Evolutionary conservation across 805 yeast genomes (phyloP), one percentile per base, ranked within the genome.

Genomic region (Lachancea lanzarotensis): DNA sequence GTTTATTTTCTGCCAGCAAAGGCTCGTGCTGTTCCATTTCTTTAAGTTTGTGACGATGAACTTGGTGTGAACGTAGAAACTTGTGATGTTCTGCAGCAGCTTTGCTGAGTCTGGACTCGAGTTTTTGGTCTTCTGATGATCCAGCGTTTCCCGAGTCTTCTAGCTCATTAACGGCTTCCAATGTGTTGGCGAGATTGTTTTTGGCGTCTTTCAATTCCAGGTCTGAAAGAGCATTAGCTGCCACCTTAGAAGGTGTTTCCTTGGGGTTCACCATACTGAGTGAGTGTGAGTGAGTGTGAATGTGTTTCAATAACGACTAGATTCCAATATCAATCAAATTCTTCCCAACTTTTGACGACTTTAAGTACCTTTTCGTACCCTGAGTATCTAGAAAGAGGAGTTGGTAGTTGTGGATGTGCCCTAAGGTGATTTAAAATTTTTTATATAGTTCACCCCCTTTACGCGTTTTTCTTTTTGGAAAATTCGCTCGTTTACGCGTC

Each of bases 1-100:
- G 79, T 56, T 78, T 79, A 78, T 91, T 93, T 69, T 88, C 96
- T 42, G 66, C 61, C 59, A 91, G 76, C 59, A 91, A 69, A 1
- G 98, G 98, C 75, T 91, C 98, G 46, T 85, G 84, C 67, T 78
- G 78, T 73, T 91, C 96, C 58, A 78, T 56, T 50, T 72, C 86
- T 71, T 82, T 82, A 61, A 91, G 72, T 51, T 74, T 50, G 58
- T 80, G 85, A 71, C 95, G 82, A 65, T 84, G 89, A 26, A 75
- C 79, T 54, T 71, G 75, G 68, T 84, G 91, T 50, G 72, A 67
- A 31, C 65, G 64, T 59, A 84, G 71, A 67, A 84, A 84, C 39
- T 69, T 65, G 48, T 69, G 55, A 66, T 84, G 93, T 29, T 61
- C 57, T 32, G 53, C 53, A 31, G 63, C 67, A 22, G 65, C 67